Base-by-base conservation (phyloP, 2,329 filamentous ascomycete genomes). In the Fusarium ambrosium region DNA sequence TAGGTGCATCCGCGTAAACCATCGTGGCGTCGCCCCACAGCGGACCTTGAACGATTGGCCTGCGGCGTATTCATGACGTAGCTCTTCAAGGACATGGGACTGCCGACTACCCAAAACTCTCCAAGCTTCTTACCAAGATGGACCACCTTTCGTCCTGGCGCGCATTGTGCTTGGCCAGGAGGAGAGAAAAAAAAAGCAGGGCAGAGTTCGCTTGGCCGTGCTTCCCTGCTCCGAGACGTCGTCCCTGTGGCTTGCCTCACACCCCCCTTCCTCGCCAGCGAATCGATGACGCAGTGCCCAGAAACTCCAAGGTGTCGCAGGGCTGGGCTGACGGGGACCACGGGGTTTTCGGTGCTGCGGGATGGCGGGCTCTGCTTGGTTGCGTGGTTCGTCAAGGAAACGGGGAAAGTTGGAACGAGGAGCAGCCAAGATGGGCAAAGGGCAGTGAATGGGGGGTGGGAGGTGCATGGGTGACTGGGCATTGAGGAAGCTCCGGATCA, bases 211-310 rank as follows among this genome's bases (percentile, higher is more conserved):
- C 73, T 75, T 75, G 73, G 73, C 73, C 61, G 39, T 56, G 27
- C 18, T 73, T 63, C 61, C 59, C 55, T 62, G 53, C 36, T 66
- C 43, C 45, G 16, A 70, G 55, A 48, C 41, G 45, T 69, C 68
- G 70, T 69, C 61, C 64, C 67, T 76, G 73, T 74, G 73, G 71
- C 73, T 76, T 74, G 64, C 24, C 24, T 18, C 27, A 32, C 48
- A 27, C 48, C 22, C 45, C 59, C 63, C 62, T 67, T 68, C 66
- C 48, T 36, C 13, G 9, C 56, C 36, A 71, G 66, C 48, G 55
- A 77, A 75, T 81, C 80, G 79, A 82, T 82, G 81, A 82, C 81
- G 81, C 80, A 81, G 77, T 76, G 74, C 70, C 68, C 62, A 77
- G 68, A 69, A 69, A 64, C 27, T 56, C 55, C 41, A 61, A 59